Base-by-base conservation (phyloP, 1,139 yeast species). In the Kodamaea plutei region DNA sequence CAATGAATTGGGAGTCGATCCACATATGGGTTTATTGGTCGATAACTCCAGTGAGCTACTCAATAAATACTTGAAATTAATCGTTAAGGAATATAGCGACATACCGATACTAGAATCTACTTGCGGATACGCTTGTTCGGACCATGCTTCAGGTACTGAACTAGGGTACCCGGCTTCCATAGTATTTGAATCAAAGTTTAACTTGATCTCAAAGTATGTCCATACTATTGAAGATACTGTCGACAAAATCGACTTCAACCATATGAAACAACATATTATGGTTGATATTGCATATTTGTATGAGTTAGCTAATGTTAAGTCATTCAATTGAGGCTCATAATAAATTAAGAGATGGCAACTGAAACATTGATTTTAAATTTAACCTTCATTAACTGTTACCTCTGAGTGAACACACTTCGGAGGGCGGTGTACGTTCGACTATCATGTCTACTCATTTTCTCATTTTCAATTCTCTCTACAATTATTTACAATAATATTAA, bases 101-200 rank as follows among this genome's bases (percentile, higher is more conserved):
- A 82, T 87, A 38, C 80, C 85, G 4, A 21, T 15, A 4, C 79
- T 69, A 25, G 91, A 81, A 47, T 81, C 94, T 6, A 46, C 64
- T 34, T 89, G 96, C 59, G 95, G 95, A 1, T 87, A 88, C 49
- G 94, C 94, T 0, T 88, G 97, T 57, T 81, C 94, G 16, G 97
- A 89, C 56, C 96, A 88, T 55, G 84, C 93, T 4, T 79, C 93
- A 31, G 95, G 95, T 2, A 56, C 77, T 30, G 79, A 82, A 52
- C 76, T 74, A 44, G 96, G 96, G 2, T 85, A 70, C 54, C 96
- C 96, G 8, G 73, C 87, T 15, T 72, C 88, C 23, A 84, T 85
- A 56, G 80, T 85, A 33, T 75, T 84, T 40, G 97, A 89, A 56
- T 69, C 85, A 30, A 81, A 72, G 38, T 71, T 85, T 55, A 66